Evolutionary conservation across 768 basidiomycete genomes (phyloP), one percentile per base, ranked within the genome.

Genomic region (Cystofilobasidium bisporidii): DNA sequence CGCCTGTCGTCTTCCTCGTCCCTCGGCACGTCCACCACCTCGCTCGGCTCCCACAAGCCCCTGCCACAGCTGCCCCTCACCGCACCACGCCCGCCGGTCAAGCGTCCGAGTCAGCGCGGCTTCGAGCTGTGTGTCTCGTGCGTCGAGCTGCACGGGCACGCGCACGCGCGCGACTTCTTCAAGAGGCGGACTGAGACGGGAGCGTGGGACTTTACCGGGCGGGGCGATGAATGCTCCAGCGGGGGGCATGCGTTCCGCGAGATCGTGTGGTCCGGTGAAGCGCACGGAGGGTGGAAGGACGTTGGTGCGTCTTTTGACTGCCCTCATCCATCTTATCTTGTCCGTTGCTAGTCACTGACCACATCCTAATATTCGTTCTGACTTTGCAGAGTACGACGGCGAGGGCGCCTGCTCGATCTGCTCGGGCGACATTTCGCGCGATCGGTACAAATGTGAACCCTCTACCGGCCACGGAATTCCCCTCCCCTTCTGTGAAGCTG

Each of bases 51-150:
- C n/a, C 28, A 59, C 12, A 36, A 59, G 36, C 58, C 58, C 3
- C 30, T 36, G 30, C 58, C 58, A 5, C 36, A 36, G 2, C 36
- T 36, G 30, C 58, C 58, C 11, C 18, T 22, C 9, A 5, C n/a
- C 11, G 30, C 8, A 18, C 9, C 30, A 5, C 12, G 8, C 15
- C 28, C 26, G 22, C 26, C 56, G 6, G 18, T 47, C n/a, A 2
- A 28, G 26, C 26, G 20, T 12, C 32, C 63, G 5, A 40, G 22
- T 20, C 17, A 50, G 22, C 43, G 71, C 11, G 91, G 91, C 1
- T 94, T 87, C 74, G 92, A 96, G 75, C 83, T 96, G 36, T 97
- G 92, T 75, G 81, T 84, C 0, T 81, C 79, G 9, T 97, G 92
- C 74, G 81, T 97, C 47, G 87, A 88, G 74, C 78, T 81, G 11